Evolutionary conservation across 768 basidiomycete species (phyloP).

Genomic region (Boletus rubescentipes): DNA sequence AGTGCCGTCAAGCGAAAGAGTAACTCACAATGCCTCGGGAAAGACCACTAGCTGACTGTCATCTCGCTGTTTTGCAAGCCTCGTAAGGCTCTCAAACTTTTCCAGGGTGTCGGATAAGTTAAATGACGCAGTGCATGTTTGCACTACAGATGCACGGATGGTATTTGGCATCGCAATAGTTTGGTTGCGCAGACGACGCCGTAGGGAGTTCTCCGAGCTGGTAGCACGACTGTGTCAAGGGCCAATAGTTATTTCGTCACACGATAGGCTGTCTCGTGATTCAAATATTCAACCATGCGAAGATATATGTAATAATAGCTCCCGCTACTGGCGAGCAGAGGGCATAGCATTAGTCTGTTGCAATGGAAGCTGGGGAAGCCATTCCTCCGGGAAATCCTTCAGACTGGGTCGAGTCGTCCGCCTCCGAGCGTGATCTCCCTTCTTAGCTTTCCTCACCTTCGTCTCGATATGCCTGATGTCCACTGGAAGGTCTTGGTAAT

Average conservation of each 20-base stretch:
- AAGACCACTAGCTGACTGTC: constrained; percentile 50
- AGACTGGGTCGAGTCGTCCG: constrained; percentile 62
- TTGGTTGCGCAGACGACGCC: not conserved
- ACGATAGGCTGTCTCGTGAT: constrained; percentile 3
- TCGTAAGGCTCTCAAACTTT: constrained; percentile 48
- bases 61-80: constrained; percentile 46
- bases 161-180: constrained; percentile 26
- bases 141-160: constrained; percentile 52
- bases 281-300: not conserved
- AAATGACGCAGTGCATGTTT: constrained; percentile 48
- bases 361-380: constrained; percentile 53
- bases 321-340: constrained; percentile 10
- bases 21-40: constrained; percentile 56
- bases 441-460: constrained; percentile 68
- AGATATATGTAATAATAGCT: constrained; percentile 5
- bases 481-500: constrained; percentile 68
- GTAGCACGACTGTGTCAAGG: not conserved
- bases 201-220: not conserved
- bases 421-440: constrained; percentile 64
- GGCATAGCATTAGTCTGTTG: constrained; percentile 1
- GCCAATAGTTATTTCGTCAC: not conserved
- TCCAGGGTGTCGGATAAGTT: constrained; percentile 45
- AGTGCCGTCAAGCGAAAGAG: not conserved
- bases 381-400: constrained; percentile 81
- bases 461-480: constrained; percentile 80